Base-by-base conservation (phyloP, 495 filamentous ascomycete species). In the Lasiosphaeria ovina region DNA sequence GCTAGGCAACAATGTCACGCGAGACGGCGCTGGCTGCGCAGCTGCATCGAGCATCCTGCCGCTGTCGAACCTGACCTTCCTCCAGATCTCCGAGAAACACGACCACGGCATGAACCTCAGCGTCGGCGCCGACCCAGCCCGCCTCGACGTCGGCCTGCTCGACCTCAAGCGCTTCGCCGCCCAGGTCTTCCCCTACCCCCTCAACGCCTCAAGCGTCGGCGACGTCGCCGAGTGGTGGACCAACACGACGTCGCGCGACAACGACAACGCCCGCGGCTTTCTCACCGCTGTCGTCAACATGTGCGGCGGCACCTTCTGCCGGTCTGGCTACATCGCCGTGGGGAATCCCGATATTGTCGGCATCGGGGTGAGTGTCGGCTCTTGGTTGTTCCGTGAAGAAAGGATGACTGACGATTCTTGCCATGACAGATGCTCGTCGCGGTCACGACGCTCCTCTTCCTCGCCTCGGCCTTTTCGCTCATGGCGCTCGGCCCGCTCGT, bases 1-100 rank as follows among this genome's bases (percentile, higher is more conserved):
- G 52, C 60, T 66, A 7, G 68, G 69, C 60, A 63, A 67, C 8
- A 66, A 70, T 45, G 55, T 57, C 17, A 64, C 66, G 35, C 66
- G 69, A 55, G 65, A 64, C 44, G 66, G 62, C 12, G 36, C 64
- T 33, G 64, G 59, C n/a, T 64, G 62, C 44, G 4, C 12, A n/a
- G 47, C 58, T 3, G 62, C 62, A 4, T 64, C 62, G 6, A 17
- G 14, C n/a, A 35, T 64, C 31, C 62, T 64, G 16, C 62, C 62
- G 3, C 47, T 64, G 3, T 14, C 40, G 24, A 59, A 63, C 51
- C 42, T 63, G 12, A 12, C 36, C 40, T 16, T 38, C 9, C 49
- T 63, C 6, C 16, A 35, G 0, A 50, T 63, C n/a, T 32, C 36
- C 6, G 16, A 33, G n/a, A n/a, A 8, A 17, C 16, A 33, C 35